Percentiles rank a stretch among this genome's conserved stretches.
Evolutionary conservation across 2,329 filamentous ascomycete genomes (phyloP).

Genomic region (Dryadomyces quercivorus): DNA sequence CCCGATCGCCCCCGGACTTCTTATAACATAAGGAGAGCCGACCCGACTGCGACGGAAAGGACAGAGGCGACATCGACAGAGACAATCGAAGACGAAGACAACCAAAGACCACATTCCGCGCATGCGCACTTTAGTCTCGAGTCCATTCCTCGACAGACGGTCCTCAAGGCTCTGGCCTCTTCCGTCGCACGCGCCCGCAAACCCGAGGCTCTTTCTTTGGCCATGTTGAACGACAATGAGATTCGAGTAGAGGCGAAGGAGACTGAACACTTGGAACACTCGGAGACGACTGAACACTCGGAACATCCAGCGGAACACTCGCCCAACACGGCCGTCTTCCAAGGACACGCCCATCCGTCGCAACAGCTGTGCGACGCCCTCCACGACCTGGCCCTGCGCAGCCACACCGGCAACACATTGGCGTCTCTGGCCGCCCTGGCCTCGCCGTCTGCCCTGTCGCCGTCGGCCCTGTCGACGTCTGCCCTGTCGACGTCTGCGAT

Average conservation of each 20-base stretch:
- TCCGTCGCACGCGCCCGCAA: slow-evolving; percentile 50
- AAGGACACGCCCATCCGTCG: slow-evolving; percentile 21
- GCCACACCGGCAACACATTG: background rate
- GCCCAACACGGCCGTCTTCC: background rate
- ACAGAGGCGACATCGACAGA: too few species aligned
- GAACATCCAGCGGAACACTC: too few species aligned
- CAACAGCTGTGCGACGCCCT: slow-evolving; percentile 53
- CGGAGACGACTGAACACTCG: too few species aligned
- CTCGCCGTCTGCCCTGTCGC: too few species aligned
- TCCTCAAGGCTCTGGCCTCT: slow-evolving; percentile 63
- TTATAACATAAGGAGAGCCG: too few species aligned
- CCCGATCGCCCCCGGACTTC: slow-evolving; percentile 4
- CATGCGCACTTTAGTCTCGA: slow-evolving; percentile 33
- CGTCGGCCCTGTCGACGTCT: too few species aligned
- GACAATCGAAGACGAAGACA: slow-evolving; percentile 2
- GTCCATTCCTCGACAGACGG: slow-evolving; percentile 63
- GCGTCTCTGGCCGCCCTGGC: slow-evolving; percentile 18
- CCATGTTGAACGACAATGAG: slow-evolving; percentile 41
- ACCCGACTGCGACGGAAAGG: too few species aligned
- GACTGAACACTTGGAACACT: too few species aligned
- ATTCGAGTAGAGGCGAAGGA: too few species aligned
- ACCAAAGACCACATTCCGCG: slow-evolving; percentile 8
- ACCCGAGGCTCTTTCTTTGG: slow-evolving; percentile 50
- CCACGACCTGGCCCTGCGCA: slow-evolving; percentile 34
- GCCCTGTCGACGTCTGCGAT: too few species aligned